Base-by-base conservation (phyloP, 345 rosid genomes). In the Hibiscus syriacus region DNA sequence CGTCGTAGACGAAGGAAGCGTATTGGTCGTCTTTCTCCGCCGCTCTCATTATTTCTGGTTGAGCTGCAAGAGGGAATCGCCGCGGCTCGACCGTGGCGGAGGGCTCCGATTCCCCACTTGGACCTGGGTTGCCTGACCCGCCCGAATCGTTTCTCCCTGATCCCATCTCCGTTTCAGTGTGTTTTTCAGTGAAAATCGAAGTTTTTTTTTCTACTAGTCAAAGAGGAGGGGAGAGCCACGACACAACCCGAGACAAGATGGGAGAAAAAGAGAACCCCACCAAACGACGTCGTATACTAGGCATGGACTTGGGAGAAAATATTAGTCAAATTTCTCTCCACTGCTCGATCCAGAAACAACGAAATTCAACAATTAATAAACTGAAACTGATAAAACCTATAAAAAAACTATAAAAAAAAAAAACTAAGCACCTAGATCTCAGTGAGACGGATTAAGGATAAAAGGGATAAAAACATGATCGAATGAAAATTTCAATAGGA, bases 11-110 rank as follows among this genome's bases (percentile, higher is more conserved):
- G 82, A 84, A 91, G 76, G 90, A 83, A 50, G 99, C 96, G 76
- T 94, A 89, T 50, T 91, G 98, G 71, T 89, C 99, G 75, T 94
- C 99, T 70, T 94, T 93, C 83, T 93, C 98, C 6, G 96, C 96
- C 2, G 96, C 96, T 82, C 99, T 89, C 98, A 92, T 88, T 49
- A 86, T 73, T 76, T 92, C 98, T 60, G 98, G 93, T 83, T 90
- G 97, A 39, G 97, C 94, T 4, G 96, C 98, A 29, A 70, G 64
- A 0, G 87, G 86, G 46, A 90, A 88, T 50, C 83, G 82, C 58
- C 83, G 85, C 59, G 56, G 29, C 27, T 22, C 56, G 16, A 3
- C 3, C 14, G 56, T 4, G 68, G 30, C 16, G 3, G 73, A 4
- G 13, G 58, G 16, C 9, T 60, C 64, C 4, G 73, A 46, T 46